Conservation (phyloP, 1,284 basidiomycete species). For the Blastosporella zonata region DNA sequence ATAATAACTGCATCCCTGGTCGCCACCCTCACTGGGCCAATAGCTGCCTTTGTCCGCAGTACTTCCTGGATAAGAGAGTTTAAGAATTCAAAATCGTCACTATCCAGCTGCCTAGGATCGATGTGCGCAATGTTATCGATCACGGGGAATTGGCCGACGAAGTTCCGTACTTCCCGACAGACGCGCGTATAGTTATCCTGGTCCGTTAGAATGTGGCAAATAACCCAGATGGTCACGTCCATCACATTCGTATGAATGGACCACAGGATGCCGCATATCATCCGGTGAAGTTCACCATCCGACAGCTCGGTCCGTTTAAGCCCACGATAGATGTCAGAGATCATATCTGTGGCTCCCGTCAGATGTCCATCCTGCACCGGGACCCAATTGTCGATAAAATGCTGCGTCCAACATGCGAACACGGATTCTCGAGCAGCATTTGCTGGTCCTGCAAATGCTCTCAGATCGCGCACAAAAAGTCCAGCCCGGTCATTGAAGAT, state of each 20-base stretch:
- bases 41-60: neutral
- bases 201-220: slow-evolving; percentile 3
- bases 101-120: neutral
- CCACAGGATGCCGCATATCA: neutral
- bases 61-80: slow-evolving; percentile 1
- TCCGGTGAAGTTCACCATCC: neutral
- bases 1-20: neutral
- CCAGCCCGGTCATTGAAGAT: neutral
- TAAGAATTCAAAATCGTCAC: neutral
- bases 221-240: neutral
- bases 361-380: neutral
- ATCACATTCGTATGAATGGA: neutral
- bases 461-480: neutral
- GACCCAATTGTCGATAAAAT: neutral
- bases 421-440: neutral
- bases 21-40: neutral
- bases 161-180: slow-evolving; percentile 2
- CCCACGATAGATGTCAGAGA: slow-evolving; percentile 1
- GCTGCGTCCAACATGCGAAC: neutral
- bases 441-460: neutral
- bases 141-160: neutral
- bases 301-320: neutral
- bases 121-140: neutral
- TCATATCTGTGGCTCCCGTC: neutral
- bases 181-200: neutral